Evolutionary conservation across 1,139 yeast species (phyloP).

Genomic region (Blastobotrys ciferrii): DNA sequence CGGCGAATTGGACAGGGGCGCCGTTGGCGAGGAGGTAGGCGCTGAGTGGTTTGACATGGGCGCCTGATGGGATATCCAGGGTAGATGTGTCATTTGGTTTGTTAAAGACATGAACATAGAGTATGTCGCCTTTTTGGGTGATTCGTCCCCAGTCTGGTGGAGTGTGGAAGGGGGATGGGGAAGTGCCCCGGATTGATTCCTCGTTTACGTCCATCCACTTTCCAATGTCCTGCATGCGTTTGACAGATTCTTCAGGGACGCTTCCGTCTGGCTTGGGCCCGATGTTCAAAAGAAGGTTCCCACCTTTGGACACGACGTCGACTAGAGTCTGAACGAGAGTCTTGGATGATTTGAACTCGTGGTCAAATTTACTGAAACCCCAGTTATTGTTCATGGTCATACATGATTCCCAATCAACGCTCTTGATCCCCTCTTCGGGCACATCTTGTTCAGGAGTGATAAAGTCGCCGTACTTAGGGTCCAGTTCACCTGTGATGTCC

Average conservation of each 20-base stretch:
- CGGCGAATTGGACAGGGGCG: not conserved
- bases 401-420: constrained; percentile 21
- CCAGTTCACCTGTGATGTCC: constrained; percentile 15
- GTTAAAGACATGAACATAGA: constrained; percentile 13
- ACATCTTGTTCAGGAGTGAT: constrained; percentile 21
- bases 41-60: constrained; percentile 2
- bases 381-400: constrained; percentile 20
- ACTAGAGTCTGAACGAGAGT: constrained; percentile 14
- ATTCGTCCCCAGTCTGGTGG: constrained; percentile 14
- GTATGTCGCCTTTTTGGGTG: constrained; percentile 3
- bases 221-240: constrained; percentile 14
- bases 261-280: constrained; percentile 23
- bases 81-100: not conserved
- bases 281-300: constrained; percentile 20
- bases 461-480: constrained; percentile 20
- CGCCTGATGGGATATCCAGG: constrained; percentile 4
- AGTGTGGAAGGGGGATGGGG: constrained; percentile 9
- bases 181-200: constrained; percentile 16
- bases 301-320: constrained; percentile 19
- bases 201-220: constrained; percentile 18
- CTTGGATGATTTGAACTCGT: constrained; percentile 17
- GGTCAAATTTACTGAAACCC: constrained; percentile 20
- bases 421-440: constrained; percentile 16
- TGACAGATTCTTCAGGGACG: constrained; percentile 14
- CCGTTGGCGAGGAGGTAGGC: constrained; percentile 4